Conservation (phyloP, 345 rosid genomes). For the Brassica cretica region DNA sequence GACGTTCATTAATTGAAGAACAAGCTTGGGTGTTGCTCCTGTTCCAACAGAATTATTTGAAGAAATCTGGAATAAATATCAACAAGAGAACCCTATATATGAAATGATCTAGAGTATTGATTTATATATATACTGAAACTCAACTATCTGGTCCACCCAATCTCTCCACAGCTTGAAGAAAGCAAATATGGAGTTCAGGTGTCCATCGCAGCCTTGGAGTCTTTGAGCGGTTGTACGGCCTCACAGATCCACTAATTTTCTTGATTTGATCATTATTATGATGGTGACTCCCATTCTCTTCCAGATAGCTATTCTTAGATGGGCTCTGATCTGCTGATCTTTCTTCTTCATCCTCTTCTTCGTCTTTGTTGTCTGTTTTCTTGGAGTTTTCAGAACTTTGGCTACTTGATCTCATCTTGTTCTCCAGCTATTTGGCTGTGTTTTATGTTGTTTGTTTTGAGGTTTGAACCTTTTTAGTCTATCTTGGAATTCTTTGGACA, state of each 20-base stretch:
- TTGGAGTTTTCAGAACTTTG: slow-evolving; percentile 45
- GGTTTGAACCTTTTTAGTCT: slow-evolving; percentile 34
- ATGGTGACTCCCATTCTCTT: slow-evolving; percentile 41
- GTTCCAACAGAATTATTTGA: slow-evolving; percentile 24
- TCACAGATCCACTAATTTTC: slow-evolving; percentile 57
- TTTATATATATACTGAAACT: slow-evolving; percentile 35
- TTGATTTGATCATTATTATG: slow-evolving; percentile 29
- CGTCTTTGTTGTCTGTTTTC: slow-evolving; percentile 36
- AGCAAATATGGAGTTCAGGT: slow-evolving; percentile 81
- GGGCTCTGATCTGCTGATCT: slow-evolving; percentile 38
- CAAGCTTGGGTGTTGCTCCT: slow-evolving; percentile 90
- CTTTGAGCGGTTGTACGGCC: slow-evolving; percentile 72
- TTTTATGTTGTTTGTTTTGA: slow-evolving; percentile 34
- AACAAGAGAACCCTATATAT: slow-evolving; percentile 30
- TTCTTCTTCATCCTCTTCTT: slow-evolving; percentile 31
- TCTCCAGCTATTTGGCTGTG: slow-evolving; percentile 36
- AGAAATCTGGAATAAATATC: slow-evolving; percentile 15
- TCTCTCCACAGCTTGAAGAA: slow-evolving; percentile 74
- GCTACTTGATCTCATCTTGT: slow-evolving; percentile 41
- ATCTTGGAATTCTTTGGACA: slow-evolving; percentile 35
- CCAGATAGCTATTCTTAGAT: slow-evolving; percentile 61
- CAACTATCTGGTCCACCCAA: slow-evolving; percentile 83
- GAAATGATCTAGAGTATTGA: slow-evolving; percentile 3
- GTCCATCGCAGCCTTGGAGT: slow-evolving; percentile 80
- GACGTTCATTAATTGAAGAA: slow-evolving; percentile 77